Base-by-base conservation (phyloP, 495 filamentous ascomycete species). In the Chaetomium cochliodes region DNA sequence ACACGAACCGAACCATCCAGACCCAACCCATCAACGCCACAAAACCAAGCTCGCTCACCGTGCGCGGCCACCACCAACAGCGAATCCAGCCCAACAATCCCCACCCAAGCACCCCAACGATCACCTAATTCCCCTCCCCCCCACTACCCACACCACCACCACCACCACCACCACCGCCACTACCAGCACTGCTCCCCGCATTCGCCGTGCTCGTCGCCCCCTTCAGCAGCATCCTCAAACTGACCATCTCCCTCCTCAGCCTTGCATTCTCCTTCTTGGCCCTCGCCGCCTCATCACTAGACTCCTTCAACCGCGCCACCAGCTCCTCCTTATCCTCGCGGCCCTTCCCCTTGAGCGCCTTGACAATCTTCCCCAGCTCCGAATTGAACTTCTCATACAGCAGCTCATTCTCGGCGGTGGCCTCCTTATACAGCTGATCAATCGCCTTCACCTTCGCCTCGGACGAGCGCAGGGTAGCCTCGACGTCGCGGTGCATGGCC, bases 381-480 rank as follows among this genome's bases (percentile, higher is more conserved):
- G 86, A 83, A 68, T 97, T 97, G 79, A 97, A 97, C 66, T 88
- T 90, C 67, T 93, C 90, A 73, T 97, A 97, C 46, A 97, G 81
- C 55, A 94, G 85, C 76, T 97, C 93, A 67, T 97, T 98, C 79
- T 98, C 94, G 0, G 91, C 91, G 70, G 87, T 93, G 20, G 88
- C 85, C 69, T 96, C 90, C 64, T 92, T 90, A 77, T 96, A 94
- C 42, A 96, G 76, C 74, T 94, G 90, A 72, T 97, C 93, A 41
- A 97, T 84, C 47, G 91, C 89, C 69, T 87, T 89, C 50, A 88
- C 88, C 61, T 94, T 93, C 54, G 80, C 82, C 71, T 97, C 92
- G 62, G 82, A 86, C 3, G 89, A 85, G 42, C 85, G 79, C 6
- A 96, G 81, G 0, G 85, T 87, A 12, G 81, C 85, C 55, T 91